Base-by-base conservation (phyloP, 2,329 filamentous ascomycete species). In the Penicillium sp. region DNA sequence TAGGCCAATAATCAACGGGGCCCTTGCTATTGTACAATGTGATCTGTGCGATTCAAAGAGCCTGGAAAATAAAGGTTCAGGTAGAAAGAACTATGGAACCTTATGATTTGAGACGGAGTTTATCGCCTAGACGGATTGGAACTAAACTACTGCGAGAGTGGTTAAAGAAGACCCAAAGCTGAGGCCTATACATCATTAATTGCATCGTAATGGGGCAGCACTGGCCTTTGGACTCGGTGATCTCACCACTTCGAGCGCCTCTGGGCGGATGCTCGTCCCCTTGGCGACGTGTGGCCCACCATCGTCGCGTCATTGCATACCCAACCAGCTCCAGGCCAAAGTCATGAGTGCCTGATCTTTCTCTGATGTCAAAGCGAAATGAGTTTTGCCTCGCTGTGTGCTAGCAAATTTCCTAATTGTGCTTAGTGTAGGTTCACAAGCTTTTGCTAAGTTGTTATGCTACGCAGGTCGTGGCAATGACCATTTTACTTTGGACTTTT, bases 301-400 rank as follows among this genome's bases (percentile, higher is more conserved):
- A 64, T 64, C 59, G 58, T 64, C 63, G 50, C 55, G 56, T 61
- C 58, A 62, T 66, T 66, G 60, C 56, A 64, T 67, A 62, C 62
- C 62, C 65, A 65, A 67, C 64, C 14, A 27, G 31, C 24, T 27
- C 24, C 24, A 27, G 24, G 35, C 3, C 49, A 51, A 22, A 10
- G 2, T 18, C 40, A 24, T 60, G 51, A 58, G 47, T 60, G 59
- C 56, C 61, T 52, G 56, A 63, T 59, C 19, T 50, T 36, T n/a
- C 36, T 16, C 22, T 9, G 9, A 22, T 46, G 24, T 46, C 24
- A 46, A 46, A n/a, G 7, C 6, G 43, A 46, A 6, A 14, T 16
- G 22, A 43, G 24, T 27, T 40, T n/a, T 31, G 31, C 31, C 7
- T 11, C 13, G 43, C 11, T 11, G 6, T 24, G 6, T 19, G 44